Percentiles rank a stretch among this genome's conserved stretches.
phyloP scores from a whole-genome alignment of 768 basidiomycete genomes.

The Artomyces pyxidatus region DNA sequence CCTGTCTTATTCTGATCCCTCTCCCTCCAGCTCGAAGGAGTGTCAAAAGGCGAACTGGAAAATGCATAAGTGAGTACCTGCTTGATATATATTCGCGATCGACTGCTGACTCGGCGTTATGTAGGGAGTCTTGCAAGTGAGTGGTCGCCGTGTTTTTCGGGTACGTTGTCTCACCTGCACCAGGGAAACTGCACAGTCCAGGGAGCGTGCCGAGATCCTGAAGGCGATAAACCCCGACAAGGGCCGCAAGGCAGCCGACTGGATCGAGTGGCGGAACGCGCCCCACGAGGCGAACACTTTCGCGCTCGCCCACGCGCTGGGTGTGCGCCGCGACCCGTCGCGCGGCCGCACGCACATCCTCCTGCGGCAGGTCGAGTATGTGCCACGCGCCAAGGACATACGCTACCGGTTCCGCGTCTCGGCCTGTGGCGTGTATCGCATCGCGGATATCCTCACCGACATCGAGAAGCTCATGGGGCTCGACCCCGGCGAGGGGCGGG shows the following conservation, averaged over 20 bases:
- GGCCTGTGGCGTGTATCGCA: slow-evolving; percentile 18
- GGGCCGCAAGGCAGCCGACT: slow-evolving; percentile 17
- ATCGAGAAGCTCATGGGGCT: slow-evolving; percentile 17
- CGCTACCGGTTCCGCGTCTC: slow-evolving; percentile 18
- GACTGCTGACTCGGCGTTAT: neutral
- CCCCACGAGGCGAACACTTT: slow-evolving; percentile 11
- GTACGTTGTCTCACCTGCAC: neutral
- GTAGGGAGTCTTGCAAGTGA: neutral
- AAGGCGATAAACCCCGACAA: slow-evolving; percentile 6
- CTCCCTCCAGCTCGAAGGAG: slow-evolving; percentile 16
- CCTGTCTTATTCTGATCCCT: too few species aligned
- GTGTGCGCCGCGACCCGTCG: slow-evolving; percentile 19
- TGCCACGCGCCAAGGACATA: slow-evolving; percentile 16
- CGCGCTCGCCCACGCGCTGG: slow-evolving; percentile 17
- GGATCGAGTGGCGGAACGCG: slow-evolving; percentile 16
- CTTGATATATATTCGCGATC: neutral
- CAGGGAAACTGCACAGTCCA: slow-evolving; percentile 8
- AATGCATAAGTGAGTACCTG: slow-evolving; percentile 18
- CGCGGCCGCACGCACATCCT: slow-evolving; percentile 24
- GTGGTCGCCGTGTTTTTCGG: neutral
- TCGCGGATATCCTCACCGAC: slow-evolving; percentile 18
- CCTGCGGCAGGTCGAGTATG: slow-evolving; percentile 17
- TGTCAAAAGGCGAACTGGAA: slow-evolving; percentile 21
- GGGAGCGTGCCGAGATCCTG: slow-evolving; percentile 10
- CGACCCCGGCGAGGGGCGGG: slow-evolving; percentile 17